Percentiles rank a stretch among this genome's conserved stretches.
Conservation (phyloP, 768 basidiomycete species). For the Psilocybe subaeruginosa region DNA sequence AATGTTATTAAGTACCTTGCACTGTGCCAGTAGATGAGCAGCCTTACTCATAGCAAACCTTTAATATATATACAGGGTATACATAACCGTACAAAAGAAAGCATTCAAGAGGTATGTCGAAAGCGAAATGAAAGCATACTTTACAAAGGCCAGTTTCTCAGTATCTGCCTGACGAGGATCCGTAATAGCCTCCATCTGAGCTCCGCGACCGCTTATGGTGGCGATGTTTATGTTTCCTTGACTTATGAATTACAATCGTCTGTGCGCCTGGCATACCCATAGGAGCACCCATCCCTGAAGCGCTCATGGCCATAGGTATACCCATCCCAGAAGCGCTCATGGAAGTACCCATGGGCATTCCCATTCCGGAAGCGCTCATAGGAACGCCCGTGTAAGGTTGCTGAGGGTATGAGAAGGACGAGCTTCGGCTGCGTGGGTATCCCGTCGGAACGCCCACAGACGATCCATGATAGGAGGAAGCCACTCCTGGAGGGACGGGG, state of each 20-base stretch:
- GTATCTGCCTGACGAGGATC: not conserved
- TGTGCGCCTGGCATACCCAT: slow-evolving; percentile 20
- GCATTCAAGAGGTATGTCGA: not conserved
- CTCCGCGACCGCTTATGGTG: slow-evolving; percentile 27
- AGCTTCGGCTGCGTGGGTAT: slow-evolving; percentile 29
- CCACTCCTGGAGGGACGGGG: slow-evolving; percentile 26
- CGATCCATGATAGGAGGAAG: slow-evolving; percentile 29
- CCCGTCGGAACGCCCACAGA: slow-evolving; percentile 29
- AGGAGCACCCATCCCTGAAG: slow-evolving; percentile 19
- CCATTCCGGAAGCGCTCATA: slow-evolving; percentile 13
- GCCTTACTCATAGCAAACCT: too few species aligned
- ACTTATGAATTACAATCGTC: slow-evolving; percentile 33
- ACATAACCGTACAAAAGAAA: not conserved
- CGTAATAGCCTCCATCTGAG: slow-evolving; percentile 15
- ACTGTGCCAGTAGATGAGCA: too few species aligned
- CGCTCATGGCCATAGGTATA: slow-evolving; percentile 24
- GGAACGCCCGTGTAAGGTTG: slow-evolving; percentile 25
- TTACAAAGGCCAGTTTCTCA: not conserved
- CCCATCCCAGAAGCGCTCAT: slow-evolving; percentile 12
- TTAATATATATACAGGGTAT: not conserved
- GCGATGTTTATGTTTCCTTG: slow-evolving; percentile 31
- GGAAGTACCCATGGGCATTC: slow-evolving; percentile 22
- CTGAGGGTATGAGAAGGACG: slow-evolving; percentile 39
- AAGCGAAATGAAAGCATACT: not conserved
- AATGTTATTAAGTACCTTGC: too few species aligned